Conservation (phyloP, 2,329 filamentous ascomycete genomes). For the Trichophyton simii region DNA sequence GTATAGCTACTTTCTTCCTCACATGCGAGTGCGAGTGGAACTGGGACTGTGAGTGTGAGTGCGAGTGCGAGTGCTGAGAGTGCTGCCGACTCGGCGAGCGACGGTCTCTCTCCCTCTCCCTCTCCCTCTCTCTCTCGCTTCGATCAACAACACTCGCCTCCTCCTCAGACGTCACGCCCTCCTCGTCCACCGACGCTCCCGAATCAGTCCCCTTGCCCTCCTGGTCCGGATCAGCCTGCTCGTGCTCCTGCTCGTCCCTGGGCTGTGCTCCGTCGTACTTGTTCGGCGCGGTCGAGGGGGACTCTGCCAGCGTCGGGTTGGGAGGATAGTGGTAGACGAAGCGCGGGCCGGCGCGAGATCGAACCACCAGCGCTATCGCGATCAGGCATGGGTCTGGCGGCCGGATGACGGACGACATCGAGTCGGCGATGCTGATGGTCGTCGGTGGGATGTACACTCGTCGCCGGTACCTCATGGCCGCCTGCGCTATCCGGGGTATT, state of each 20-base stretch:
- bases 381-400: constrained; percentile 47
- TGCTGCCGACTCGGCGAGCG: too few species aligned
- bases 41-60: too few species aligned
- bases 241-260: not conserved
- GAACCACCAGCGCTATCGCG: constrained; percentile 61
- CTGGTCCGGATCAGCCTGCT: not conserved
- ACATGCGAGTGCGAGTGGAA: too few species aligned
- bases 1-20: not conserved
- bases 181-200: constrained; percentile 27
- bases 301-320: constrained; percentile 31
- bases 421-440: constrained; percentile 7
- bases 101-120: not conserved
- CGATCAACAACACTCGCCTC: constrained; percentile 21
- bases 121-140: not conserved
- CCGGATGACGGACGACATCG: constrained; percentile 36
- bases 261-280: constrained; percentile 2
- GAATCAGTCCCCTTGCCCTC: constrained; percentile 25
- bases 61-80: too few species aligned
- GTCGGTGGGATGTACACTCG: not conserved
- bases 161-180: constrained; percentile 28
- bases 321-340: constrained; percentile 84
- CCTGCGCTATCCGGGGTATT: too few species aligned
- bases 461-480: not conserved
- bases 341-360: constrained; percentile 64
- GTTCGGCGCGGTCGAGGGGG: constrained; percentile 18